phyloP scores from a whole-genome alignment of 805 yeast species.

The Ogataea trehaloabstinens region DNA sequence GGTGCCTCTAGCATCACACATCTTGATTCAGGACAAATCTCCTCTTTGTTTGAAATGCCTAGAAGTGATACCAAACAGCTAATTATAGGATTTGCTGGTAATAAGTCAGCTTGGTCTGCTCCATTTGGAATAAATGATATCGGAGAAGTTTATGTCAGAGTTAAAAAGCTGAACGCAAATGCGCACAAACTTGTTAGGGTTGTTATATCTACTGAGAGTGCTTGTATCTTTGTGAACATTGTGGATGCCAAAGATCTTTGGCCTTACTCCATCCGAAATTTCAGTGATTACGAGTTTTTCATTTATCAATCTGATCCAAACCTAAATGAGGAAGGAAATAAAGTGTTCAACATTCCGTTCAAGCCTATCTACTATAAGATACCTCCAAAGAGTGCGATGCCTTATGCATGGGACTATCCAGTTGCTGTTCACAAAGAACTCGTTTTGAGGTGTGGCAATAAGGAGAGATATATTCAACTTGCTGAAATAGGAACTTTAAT shows the following conservation, averaged over 20 bases:
- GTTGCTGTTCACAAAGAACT: conserved; percentile 84
- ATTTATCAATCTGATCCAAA: conserved; percentile 84
- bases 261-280: conserved; percentile 93
- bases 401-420: conserved; percentile 97
- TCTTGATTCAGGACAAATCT: conserved; percentile 45
- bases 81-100: conserved; percentile 54
- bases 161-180: conserved; percentile 51
- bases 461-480: conserved; percentile 75
- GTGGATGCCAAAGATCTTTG: conserved; percentile 73
- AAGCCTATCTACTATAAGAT: conserved; percentile 77
- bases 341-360: conserved; percentile 53
- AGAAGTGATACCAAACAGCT: conserved; percentile 58
- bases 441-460: conserved; percentile 65
- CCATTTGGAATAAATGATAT: conserved; percentile 83
- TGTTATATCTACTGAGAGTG: conserved; percentile 73
- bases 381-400: conserved; percentile 93
- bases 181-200: conserved; percentile 72
- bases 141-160: conserved; percentile 76
- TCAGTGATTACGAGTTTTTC: conserved; percentile 80
- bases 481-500: conserved; percentile 91
- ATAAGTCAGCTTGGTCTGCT: conserved; percentile 73
- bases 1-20: conserved; percentile 55
- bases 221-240: conserved; percentile 75
- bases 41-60: conserved; percentile 66
- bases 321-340: conserved; percentile 62